A percentile compares a stretch with the other conserved stretches of the same genome.
These are phyloP conservation scores for Aethionema arabicum DNA, from an alignment of 345 rosid genomes.

Conservation along the genomic window DNA sequence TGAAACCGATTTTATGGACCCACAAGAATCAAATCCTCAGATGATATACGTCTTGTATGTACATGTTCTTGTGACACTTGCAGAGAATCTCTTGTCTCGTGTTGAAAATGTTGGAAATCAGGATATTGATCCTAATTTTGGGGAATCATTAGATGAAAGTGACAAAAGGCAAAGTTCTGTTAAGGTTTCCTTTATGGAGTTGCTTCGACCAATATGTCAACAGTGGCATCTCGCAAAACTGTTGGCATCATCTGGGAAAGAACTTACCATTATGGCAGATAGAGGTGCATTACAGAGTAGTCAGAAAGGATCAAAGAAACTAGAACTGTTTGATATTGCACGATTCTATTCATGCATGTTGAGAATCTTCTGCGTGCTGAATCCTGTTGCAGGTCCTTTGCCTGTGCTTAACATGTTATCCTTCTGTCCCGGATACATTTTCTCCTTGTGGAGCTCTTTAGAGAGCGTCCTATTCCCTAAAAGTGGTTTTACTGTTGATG, in stretches of 20 bases:
- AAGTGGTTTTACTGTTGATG: conserved; percentile 27
- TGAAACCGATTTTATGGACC: conserved; percentile 61
- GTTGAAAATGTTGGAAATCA: conserved; percentile 51
- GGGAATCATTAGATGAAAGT: conserved; percentile 42
- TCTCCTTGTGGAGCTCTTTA: conserved; percentile 61
- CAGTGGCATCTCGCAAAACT: conserved; percentile 90
- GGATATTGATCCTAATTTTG: conserved; percentile 44
- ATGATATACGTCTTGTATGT: conserved; percentile 63
- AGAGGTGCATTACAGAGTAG: conserved; percentile 31
- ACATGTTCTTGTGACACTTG: conserved; percentile 55
- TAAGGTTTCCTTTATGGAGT: conserved; percentile 56
- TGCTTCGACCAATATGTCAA: conserved; percentile 72
- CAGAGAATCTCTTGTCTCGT: conserved; percentile 59
- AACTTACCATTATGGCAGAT: conserved; percentile 34
- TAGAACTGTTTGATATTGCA: conserved; percentile 67
- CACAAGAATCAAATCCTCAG: conserved; percentile 48
- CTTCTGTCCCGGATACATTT: conserved; percentile 80
- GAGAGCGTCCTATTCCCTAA: conserved; percentile 54
- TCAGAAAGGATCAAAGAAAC: conserved; percentile 37
- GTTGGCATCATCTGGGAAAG: conserved; percentile 50
- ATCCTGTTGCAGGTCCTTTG: conserved; percentile 64
- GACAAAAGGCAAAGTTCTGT: conserved; percentile 35
- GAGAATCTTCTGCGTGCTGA: conserved; percentile 63
- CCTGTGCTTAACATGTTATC: conserved; percentile 90
- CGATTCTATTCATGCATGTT: conserved; percentile 81